Evolutionary conservation across 495 filamentous ascomycete species (phyloP).

Genomic region (Chaetomium tenue): DNA sequence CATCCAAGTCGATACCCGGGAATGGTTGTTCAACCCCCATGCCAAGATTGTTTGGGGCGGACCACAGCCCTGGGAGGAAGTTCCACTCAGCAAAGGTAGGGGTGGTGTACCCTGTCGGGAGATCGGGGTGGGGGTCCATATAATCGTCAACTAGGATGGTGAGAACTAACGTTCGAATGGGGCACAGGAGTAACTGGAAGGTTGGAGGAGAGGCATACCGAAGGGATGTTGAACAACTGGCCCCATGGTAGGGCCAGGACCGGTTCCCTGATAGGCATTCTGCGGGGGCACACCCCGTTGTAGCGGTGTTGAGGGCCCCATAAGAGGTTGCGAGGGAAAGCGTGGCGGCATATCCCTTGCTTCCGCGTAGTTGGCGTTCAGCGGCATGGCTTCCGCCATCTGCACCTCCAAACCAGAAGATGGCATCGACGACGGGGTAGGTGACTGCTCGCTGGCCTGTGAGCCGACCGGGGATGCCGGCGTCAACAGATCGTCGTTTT

Average conservation of each 20-base stretch:
- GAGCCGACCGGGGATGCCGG: not conserved
- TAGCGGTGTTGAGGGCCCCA: not conserved
- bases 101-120: conserved; percentile 4
- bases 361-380: not conserved
- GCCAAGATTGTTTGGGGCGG: not conserved
- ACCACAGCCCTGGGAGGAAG: conserved; percentile 21
- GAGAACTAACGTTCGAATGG: not conserved
- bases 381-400: not conserved
- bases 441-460: not conserved
- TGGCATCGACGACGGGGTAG: conserved; percentile 6
- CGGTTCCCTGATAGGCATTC: not conserved
- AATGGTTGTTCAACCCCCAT: conserved; percentile 7
- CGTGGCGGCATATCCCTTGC: too few relatives aligned
- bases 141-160: not conserved
- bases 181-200: not conserved
- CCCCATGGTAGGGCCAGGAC: not conserved
- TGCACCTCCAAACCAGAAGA: not conserved
- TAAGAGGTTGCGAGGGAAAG: not conserved
- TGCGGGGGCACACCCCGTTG: not conserved
- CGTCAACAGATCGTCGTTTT: not conserved
- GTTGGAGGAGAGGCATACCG: not conserved
- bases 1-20: conserved; percentile 13
- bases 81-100: conserved; percentile 14
- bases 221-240: not conserved
- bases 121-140: not conserved